These are phyloP conservation scores for Rhamnella rubrinervis DNA, from an alignment of 331 rosid species.

Conservation along the genomic window DNA sequence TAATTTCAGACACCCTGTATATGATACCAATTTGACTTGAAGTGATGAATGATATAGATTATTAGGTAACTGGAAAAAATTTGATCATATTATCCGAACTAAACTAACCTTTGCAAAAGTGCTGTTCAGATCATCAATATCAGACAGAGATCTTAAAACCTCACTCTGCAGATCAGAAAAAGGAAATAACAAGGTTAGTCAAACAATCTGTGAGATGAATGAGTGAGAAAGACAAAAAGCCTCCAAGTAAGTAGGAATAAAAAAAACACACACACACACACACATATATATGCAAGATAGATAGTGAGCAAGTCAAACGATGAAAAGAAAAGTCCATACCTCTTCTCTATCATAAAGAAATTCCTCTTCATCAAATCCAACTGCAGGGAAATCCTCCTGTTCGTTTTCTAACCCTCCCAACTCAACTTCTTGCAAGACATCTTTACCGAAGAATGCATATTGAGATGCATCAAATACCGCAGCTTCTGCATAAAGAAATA, in stretches of 20 bases:
- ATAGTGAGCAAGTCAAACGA: not conserved
- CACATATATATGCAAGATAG: not conserved
- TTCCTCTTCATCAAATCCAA: slow-evolving; percentile 69
- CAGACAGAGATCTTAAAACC: slow-evolving; percentile 20
- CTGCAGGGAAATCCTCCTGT: slow-evolving; percentile 33
- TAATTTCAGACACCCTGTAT: no score
- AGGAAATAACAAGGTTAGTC: not conserved
- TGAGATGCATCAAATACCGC: slow-evolving; percentile 84
- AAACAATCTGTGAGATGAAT: no score
- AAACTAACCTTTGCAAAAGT: slow-evolving; percentile 28
- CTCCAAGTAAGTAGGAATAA: not conserved
- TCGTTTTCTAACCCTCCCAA: slow-evolving; percentile 77
- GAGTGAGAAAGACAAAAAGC: not conserved
- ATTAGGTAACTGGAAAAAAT: no score
- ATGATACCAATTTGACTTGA: no score
- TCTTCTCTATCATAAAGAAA: slow-evolving; percentile 60
- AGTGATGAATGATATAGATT: no score
- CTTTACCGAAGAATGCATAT: slow-evolving; percentile 86
- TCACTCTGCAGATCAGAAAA: not conserved
- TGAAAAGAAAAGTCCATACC: slow-evolving; percentile 14
- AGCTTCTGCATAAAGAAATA: slow-evolving; percentile 45
- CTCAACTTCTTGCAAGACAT: slow-evolving; percentile 67
- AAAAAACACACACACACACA: not conserved
- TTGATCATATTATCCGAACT: not conserved
- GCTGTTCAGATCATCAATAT: slow-evolving; percentile 18